Conservation (phyloP, 805 yeast species). For the Saccharomycopsis fermentans region DNA sequence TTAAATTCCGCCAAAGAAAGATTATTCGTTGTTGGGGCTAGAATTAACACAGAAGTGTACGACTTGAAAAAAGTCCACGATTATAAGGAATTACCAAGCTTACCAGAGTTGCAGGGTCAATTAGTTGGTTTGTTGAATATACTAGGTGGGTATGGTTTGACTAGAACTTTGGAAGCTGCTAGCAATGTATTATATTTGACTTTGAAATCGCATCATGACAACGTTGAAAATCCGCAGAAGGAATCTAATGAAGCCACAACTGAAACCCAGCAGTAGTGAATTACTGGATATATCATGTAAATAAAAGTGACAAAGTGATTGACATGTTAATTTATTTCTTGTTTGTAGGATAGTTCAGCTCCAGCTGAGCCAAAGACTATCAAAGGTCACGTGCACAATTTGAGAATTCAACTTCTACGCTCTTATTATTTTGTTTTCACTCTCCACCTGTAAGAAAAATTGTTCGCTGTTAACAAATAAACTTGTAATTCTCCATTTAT, state of each 20-base stretch:
- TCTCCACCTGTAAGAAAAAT: background rate
- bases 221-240: slow-evolving; percentile 9
- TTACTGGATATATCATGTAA: background rate
- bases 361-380: background rate
- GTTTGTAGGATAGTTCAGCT: background rate
- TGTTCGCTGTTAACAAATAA: background rate
- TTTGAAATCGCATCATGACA: slow-evolving; percentile 43
- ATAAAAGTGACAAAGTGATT: background rate
- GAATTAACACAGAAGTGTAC: slow-evolving; percentile 51
- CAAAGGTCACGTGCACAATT: background rate
- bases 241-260: background rate
- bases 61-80: slow-evolving; percentile 42
- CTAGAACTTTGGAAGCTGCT: slow-evolving; percentile 66
- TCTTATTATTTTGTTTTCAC: background rate
- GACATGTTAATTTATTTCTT: background rate
- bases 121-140: slow-evolving; percentile 75
- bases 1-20: slow-evolving; percentile 59
- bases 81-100: slow-evolving; percentile 66
- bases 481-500: background rate
- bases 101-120: slow-evolving; percentile 66
- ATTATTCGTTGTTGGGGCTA: slow-evolving; percentile 78
- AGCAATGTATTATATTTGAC: slow-evolving; percentile 63
- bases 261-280: background rate
- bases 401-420: background rate
- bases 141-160: slow-evolving; percentile 84